A percentile compares a stretch with the other conserved stretches of the same genome.
Conservation (phyloP, 306 rosid genomes). For the Vachellia pachyceras region DNA sequence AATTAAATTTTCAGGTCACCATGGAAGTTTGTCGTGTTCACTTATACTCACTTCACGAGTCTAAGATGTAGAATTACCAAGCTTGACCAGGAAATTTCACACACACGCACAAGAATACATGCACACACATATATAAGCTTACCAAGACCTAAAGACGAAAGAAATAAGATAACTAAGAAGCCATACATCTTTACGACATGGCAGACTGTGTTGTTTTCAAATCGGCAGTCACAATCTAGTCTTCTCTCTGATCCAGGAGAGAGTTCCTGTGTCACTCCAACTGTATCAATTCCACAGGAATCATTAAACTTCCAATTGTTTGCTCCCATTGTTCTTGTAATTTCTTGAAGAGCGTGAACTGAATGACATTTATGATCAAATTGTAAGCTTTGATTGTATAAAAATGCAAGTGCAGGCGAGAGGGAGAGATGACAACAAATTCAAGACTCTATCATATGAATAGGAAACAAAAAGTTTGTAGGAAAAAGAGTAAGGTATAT, state of each 20-base stretch:
- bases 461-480: slow-evolving; percentile 7
- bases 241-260: slow-evolving; percentile 42
- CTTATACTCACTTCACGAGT: background rate
- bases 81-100: slow-evolving; percentile 20
- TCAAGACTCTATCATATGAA: slow-evolving; percentile 13
- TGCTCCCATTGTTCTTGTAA: slow-evolving; percentile 61
- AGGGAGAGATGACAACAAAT: slow-evolving; percentile 3
- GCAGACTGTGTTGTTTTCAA: slow-evolving; percentile 51
- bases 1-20: background rate
- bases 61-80: slow-evolving; percentile 22
- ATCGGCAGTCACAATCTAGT: slow-evolving; percentile 54
- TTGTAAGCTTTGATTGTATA: slow-evolving; percentile 24
- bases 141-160: slow-evolving; percentile 7
- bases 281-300: slow-evolving; percentile 55
- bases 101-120: background rate
- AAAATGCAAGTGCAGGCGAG: background rate
- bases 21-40: background rate
- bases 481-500: background rate
- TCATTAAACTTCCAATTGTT: slow-evolving; percentile 62
- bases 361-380: slow-evolving; percentile 19
- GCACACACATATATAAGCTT: background rate
- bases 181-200: slow-evolving; percentile 67
- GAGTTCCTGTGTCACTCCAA: slow-evolving; percentile 54
- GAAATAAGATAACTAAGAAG: slow-evolving; percentile 39
- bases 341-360: slow-evolving; percentile 72